These are phyloP conservation scores for Oryza rufipogon DNA, from an alignment of 176 grass and related monocot genomes.

Conservation along the genomic window DNA sequence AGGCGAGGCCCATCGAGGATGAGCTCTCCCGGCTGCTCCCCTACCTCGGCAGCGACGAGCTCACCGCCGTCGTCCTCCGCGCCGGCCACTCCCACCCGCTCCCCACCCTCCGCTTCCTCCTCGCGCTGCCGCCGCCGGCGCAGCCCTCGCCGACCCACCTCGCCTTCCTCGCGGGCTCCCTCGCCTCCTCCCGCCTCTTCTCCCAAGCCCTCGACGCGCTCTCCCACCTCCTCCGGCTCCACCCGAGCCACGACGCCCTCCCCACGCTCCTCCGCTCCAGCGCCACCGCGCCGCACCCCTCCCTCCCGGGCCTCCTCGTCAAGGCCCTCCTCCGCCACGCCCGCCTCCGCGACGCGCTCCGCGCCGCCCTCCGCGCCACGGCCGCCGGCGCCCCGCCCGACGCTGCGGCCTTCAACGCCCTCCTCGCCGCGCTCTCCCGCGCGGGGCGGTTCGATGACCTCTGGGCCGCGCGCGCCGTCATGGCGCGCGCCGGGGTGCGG, in stretches of 20 bases:
- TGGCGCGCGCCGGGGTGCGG: conserved; percentile 47
- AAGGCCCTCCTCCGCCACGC: conserved; percentile 58
- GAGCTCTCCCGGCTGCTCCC: conserved; percentile 62
- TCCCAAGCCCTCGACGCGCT: conserved; percentile 63
- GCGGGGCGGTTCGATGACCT: conserved; percentile 46
- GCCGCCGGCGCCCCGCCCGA: conserved; percentile 54
- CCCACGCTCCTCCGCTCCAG: conserved; percentile 46
- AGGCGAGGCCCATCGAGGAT: neutral
- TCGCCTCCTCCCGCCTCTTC: conserved; percentile 63
- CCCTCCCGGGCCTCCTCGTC: conserved; percentile 68
- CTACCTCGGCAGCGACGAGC: conserved; percentile 60
- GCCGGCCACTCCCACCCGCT: conserved; percentile 74
- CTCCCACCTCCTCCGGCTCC: conserved; percentile 58
- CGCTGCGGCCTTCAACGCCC: conserved; percentile 63
- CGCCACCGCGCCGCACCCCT: conserved; percentile 44
- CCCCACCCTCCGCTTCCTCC: conserved; percentile 68
- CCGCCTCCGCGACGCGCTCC: conserved; percentile 55
- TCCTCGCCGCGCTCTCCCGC: conserved; percentile 60
- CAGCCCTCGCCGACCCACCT: conserved; percentile 57
- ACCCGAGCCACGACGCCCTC: conserved; percentile 60
- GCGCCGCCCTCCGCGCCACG: conserved; percentile 48
- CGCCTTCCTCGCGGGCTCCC: conserved; percentile 65
- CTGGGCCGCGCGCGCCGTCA: conserved; percentile 60
- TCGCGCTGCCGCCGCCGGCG: conserved; percentile 46
- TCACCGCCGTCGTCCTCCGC: conserved; percentile 70